Conservation (phyloP, 129 eudicot species). For the Flaveria sonorensis region DNA sequence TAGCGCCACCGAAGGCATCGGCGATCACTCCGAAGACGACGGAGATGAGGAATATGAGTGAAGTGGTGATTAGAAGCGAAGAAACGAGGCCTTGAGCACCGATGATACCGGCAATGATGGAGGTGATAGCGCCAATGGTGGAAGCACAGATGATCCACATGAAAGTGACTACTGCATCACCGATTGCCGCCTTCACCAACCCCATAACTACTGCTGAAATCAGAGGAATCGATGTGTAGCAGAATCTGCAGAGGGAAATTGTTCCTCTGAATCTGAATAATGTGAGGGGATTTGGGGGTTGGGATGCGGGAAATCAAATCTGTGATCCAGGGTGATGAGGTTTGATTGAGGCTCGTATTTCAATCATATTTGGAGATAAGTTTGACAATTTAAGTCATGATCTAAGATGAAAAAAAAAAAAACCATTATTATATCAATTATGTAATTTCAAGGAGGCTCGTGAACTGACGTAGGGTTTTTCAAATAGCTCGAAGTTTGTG, state of each 20-base stretch:
- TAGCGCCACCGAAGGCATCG: conserved; percentile 58
- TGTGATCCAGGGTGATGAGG: neutral
- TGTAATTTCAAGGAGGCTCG: too few species aligned
- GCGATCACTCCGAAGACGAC: conserved; percentile 39
- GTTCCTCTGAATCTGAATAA: neutral
- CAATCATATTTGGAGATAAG: conserved; percentile 15
- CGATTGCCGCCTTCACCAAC: conserved; percentile 50
- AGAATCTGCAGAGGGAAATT: neutral
- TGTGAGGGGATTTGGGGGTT: conserved; percentile 2
- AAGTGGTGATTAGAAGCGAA: conserved; percentile 44
- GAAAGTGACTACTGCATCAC: conserved; percentile 52
- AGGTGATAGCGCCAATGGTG: conserved; percentile 49
- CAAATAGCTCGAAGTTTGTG: too few species aligned
- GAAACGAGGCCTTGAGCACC: conserved; percentile 36
- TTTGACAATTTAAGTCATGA: neutral
- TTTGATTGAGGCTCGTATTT: neutral
- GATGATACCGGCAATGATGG: conserved; percentile 39
- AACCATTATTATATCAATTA: too few species aligned
- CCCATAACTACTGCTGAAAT: conserved; percentile 29
- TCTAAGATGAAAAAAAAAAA: too few species aligned
- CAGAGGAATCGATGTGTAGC: neutral
- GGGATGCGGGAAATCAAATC: neutral
- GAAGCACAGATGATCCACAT: conserved; percentile 72
- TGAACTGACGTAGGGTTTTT: too few species aligned
- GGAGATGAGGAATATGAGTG: conserved; percentile 41